Evolutionary conservation across 306 rosid genomes (phyloP).

Genomic region (Astragalus glycyphyllos): DNA sequence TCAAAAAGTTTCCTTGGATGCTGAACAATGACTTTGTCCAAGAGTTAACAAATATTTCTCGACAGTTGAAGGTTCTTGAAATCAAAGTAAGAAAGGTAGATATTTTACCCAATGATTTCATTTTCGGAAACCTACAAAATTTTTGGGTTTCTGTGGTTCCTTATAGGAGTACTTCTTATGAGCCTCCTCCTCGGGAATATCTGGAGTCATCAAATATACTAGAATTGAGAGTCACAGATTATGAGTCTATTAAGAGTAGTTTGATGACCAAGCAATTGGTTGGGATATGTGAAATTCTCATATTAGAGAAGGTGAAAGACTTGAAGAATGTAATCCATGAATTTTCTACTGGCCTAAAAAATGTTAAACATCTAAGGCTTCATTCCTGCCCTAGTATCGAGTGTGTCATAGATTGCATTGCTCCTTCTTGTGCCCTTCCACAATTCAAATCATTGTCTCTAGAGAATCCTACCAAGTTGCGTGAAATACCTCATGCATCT

Average conservation of each 20-base stretch:
- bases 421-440: not conserved
- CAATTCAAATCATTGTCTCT: not conserved
- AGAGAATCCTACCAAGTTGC: too few species aligned
- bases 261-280: not conserved
- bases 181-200: not conserved
- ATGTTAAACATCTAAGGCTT: not conserved
- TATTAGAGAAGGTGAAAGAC: not conserved
- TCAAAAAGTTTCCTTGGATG: conserved; percentile 12
- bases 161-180: too few species aligned
- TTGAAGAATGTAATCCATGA: conserved; percentile 20
- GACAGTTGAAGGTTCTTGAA: conserved; percentile 37
- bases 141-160: conserved; percentile 40
- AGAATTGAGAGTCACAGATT: not conserved
- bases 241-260: not conserved
- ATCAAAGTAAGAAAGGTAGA: not conserved
- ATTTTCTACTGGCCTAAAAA: not conserved
- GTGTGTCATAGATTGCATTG: conserved; percentile 10
- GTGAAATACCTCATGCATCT: not conserved
- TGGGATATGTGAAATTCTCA: conserved; percentile 29
- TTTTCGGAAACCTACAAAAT: not conserved
- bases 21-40: not conserved
- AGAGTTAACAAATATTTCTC: conserved; percentile 35
- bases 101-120: conserved; percentile 2
- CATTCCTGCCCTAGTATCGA: not conserved
- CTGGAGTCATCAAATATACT: conserved; percentile 20